Evolutionary conservation across 441 rosid species (phyloP).

Genomic region (Arabidopsis hybrid): DNA sequence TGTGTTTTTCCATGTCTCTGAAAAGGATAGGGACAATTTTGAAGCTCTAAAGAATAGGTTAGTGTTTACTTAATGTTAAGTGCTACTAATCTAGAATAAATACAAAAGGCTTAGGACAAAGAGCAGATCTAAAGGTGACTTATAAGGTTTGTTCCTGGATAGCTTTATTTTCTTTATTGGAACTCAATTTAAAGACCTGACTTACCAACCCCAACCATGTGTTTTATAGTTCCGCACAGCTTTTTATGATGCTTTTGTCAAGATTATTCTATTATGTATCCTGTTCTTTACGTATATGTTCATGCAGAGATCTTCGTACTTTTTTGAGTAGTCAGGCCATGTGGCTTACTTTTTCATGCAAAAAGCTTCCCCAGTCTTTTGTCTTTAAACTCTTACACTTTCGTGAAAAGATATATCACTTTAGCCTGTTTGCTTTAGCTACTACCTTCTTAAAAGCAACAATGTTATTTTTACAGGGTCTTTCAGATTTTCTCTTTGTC

Average conservation of each 20-base stretch:
- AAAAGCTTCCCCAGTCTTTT: conserved; percentile 43
- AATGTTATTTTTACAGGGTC: conserved; percentile 39
- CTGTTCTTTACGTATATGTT: conserved; percentile 47
- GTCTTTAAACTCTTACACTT: conserved; percentile 46
- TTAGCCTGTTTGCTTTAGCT: conserved; percentile 36
- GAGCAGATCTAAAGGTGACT: conserved; percentile 44
- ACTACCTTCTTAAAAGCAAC: conserved; percentile 48
- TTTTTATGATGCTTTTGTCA: conserved; percentile 48
- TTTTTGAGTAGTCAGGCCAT: conserved; percentile 43
- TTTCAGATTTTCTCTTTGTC: conserved; percentile 41
- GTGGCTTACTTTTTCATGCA: conserved; percentile 52
- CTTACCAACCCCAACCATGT: conserved; percentile 55
- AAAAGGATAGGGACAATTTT: conserved; percentile 30
- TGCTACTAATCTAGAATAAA: conserved; percentile 37
- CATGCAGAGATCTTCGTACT: conserved; percentile 50
- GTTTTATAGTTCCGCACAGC: conserved; percentile 46
- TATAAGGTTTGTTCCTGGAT: conserved; percentile 42
- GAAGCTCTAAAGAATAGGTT: conserved; percentile 30
- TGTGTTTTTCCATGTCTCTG: conserved; percentile 1
- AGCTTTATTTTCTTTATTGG: conserved; percentile 41
- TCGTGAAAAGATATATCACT: conserved; percentile 42
- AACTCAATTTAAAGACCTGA: conserved; percentile 48
- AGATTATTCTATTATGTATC: conserved; percentile 42
- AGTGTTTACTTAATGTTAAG: conserved; percentile 28
- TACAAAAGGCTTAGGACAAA: conserved; percentile 44